Base-by-base conservation (phyloP, 2,329 filamentous ascomycete genomes). In the Bipolaris victoriae region DNA sequence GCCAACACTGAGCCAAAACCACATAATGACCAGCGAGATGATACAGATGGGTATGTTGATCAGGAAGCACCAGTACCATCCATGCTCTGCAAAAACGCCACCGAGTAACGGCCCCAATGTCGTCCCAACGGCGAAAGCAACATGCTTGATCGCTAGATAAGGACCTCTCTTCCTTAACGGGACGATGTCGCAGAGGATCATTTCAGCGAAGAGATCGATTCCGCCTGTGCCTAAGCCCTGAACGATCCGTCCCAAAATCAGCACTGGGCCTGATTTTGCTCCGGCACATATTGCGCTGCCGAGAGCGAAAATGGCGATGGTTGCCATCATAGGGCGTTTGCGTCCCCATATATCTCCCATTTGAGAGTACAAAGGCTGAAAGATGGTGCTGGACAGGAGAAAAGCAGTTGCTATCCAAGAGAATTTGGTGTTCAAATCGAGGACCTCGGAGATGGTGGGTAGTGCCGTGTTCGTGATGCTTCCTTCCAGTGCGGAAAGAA, bases 171-270 rank as follows among this genome's bases (percentile, higher is more conserved):
- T 64, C 3, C 67, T 58, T 24, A 85, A 69, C 0, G 82, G 79
- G 0, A 84, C 78, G 3, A 85, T 66, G 53, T 85, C 83, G 22
- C 76, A 81, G 7, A 84, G 73, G 16, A 86, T 78, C 49, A 84
- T 77, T 22, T 81, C 79, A 4, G 78, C 73, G 2, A 84, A 70
- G 39, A 81, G 66, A 48, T 76, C 76, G 60, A 81, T 76, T 0
- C 82, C 82, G 1, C 79, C 81, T 1, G 72, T 77, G 0, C 82
- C 82, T 1, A 82, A 64, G 0, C 86, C 86, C 54, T 88, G 84
- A 1, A 88, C 69, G 0, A 78, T 78, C 0, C 85, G 78, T n/a
- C 83, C 84, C 58, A 76, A 79, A 13, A 89, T 84, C 2, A 89
- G 73, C 66, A 81, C 80, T 0, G 61, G 65, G 0, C 73, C 75